Conservation (phyloP, 805 yeast genomes). For the Lipomyces starkeyi region DNA sequence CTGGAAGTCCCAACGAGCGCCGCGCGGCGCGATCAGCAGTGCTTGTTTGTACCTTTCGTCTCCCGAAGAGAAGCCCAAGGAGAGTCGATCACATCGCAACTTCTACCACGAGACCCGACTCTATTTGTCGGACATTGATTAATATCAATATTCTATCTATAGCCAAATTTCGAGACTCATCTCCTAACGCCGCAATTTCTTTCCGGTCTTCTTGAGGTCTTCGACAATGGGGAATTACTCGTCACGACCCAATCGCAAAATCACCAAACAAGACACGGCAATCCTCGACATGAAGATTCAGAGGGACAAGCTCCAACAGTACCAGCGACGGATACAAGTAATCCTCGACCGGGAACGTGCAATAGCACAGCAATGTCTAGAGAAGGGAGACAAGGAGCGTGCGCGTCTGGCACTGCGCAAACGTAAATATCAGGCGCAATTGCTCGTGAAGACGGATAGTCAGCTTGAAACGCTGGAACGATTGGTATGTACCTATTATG, state of each 20-base stretch:
- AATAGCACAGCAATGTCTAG: slow-evolving; percentile 63
- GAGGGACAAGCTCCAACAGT: slow-evolving; percentile 80
- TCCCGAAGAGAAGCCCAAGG: too few relatives aligned
- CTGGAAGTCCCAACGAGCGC: slow-evolving; percentile 5
- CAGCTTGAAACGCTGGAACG: slow-evolving; percentile 83
- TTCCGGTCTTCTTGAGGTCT: not conserved
- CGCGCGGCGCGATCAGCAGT: not conserved
- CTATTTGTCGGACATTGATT: not conserved
- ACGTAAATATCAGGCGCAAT: slow-evolving; percentile 79
- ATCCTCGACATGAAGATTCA: slow-evolving; percentile 85
- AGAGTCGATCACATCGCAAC: not conserved
- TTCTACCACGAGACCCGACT: not conserved
- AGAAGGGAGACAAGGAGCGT: slow-evolving; percentile 58
- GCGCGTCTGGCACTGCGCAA: slow-evolving; percentile 75
- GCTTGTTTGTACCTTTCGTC: not conserved
- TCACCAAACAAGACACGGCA: slow-evolving; percentile 86
- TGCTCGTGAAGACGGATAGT: slow-evolving; percentile 71
- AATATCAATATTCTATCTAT: not conserved
- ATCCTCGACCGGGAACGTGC: slow-evolving; percentile 67
- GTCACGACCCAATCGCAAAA: slow-evolving; percentile 49
- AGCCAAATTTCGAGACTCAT: too few relatives aligned
- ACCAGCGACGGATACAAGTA: slow-evolving; percentile 62
- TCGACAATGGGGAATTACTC: slow-evolving; percentile 45
- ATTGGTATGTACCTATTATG: slow-evolving; percentile 60
- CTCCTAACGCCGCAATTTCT: not conserved